Evolutionary conservation across 768 basidiomycete species (phyloP), one percentile per base, ranked within the genome.

Genomic region (Solioccasus polychromus): DNA sequence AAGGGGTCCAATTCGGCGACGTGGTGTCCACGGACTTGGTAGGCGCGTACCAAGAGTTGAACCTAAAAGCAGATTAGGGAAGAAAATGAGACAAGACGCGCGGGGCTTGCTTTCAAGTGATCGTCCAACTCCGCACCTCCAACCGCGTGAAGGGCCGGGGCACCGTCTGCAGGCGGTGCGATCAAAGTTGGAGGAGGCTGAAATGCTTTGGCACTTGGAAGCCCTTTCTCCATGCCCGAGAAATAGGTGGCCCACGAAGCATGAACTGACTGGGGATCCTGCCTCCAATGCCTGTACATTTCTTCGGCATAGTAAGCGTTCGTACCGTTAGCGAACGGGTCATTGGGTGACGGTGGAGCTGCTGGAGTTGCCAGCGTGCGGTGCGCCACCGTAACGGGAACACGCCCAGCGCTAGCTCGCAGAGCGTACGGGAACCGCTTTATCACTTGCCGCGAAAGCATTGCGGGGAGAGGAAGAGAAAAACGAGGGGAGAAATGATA

Each of bases 21-120:
- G 59, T 97, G 93, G 60, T 99, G 96, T 14, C 96, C 96, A 48
- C 95, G 89, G 15, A 99, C 96, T 82, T 99, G 96, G 70, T 96
- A 99, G 3, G 96, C 96, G 45, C 96, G 87, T 42, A 97, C 92
- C 45, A 99, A 84, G 23, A 98, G 79, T 88, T 99, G 96, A 15
- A 92, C 86, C 95, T 98, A 61, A 18, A 9, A 54, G 22, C 22
- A 23, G 24, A 24, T 50, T 5, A 45, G 35, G 22, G 39, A 42
- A 15, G 18, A 24, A 28, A 26, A 11, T n/a, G 40, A 34, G 35
- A 56, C 29, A 12, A 41, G 30, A 18, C 45, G 28, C 8, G 17
- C 3, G 23, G 14, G 8, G 48, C 72, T 43, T 45, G 92, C 95
- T 79, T 96, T 99, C 45, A 99, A 71, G 69, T 98, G 95, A 59